A percentile compares a stretch with the other conserved stretches of the same genome.
Conservation (phyloP, 768 basidiomycete genomes). For the Leucosporidium yakuticum region DNA sequence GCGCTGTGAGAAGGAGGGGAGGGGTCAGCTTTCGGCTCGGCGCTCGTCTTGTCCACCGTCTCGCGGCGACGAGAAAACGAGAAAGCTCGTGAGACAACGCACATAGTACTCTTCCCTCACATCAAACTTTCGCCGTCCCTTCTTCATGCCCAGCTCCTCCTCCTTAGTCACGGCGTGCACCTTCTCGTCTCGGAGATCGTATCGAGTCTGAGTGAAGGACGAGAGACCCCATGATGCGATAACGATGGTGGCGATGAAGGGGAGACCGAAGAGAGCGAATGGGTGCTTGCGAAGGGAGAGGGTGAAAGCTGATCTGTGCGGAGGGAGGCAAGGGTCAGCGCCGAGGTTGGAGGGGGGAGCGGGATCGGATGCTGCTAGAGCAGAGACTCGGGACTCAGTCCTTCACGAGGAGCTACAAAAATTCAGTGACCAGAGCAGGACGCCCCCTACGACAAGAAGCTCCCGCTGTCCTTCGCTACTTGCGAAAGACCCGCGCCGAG, state of each 20-base stretch:
- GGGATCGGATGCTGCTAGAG: too few species aligned
- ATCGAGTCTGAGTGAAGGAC: slow-evolving; percentile 78
- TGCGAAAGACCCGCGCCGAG: too few species aligned
- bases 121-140: slow-evolving; percentile 72
- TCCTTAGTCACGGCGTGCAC: slow-evolving; percentile 70
- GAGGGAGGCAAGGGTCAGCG: background rate
- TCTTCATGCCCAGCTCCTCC: slow-evolving; percentile 67
- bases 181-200: slow-evolving; percentile 78
- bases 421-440: too few species aligned
- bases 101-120: slow-evolving; percentile 95
- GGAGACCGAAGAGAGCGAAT: slow-evolving; percentile 64
- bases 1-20: slow-evolving; percentile 48
- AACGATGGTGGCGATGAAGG: slow-evolving; percentile 79
- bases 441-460: too few species aligned
- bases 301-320: background rate
- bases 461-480: too few species aligned
- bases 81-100: slow-evolving; percentile 44
- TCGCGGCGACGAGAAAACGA: too few species aligned
- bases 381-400: too few species aligned
- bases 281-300: slow-evolving; percentile 15
- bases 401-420: too few species aligned
- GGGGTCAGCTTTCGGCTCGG: too few species aligned
- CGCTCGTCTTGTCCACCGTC: too few species aligned
- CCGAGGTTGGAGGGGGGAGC: too few species aligned
- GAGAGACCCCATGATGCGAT: slow-evolving; percentile 66